Base-by-base conservation (phyloP, 2,329 filamentous ascomycete species). In the Aspergillus sp. region DNA sequence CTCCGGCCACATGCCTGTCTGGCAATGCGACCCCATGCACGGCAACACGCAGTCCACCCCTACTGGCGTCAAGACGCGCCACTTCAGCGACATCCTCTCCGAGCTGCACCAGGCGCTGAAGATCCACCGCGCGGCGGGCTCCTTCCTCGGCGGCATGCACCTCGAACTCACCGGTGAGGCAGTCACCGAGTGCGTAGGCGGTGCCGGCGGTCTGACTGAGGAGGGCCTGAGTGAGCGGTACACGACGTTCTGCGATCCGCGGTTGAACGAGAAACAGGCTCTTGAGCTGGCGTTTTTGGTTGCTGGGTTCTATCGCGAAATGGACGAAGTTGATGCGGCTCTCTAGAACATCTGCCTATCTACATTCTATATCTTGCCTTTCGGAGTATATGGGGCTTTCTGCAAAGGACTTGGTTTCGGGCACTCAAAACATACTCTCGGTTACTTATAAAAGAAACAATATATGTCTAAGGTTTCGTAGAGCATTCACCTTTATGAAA, bases 11-110 rank as follows among this genome's bases (percentile, higher is more conserved):
- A 64, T 80, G 19, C 90, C 95, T 3, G 90, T 96, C 62, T 97
- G 93, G 93, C 94, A 97, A 76, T 97, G 93, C 75, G 94, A 99
- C 73, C 94, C 94, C 19, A 99, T 99, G 94, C 94, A 99, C 74
- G 94, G 94, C 26, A 87, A 87, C 68, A 85, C 82, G 1, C 78
- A 80, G 45, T 78, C 79, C 45, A 93, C 89, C 0, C 81, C 83
- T 0, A 77, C 82, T 0, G 91, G 91, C 22, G 84, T 96, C 75
- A 99, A 99, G 79, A 99, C 94, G 1, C 84, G 94, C 14, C 87
- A 88, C 50, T 99, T 99, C 79, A 83, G 83, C 57, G 88, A 94
- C 69, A 96, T 99, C 64, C 86, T 96, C 69, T 83, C 83, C 1
- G 94, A 99, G 77, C 81, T 99, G 41, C 84, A 86, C 55, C 85